A percentile compares a stretch with the other conserved stretches of the same genome.
These are phyloP conservation scores for Gillenia trifoliata DNA, from an alignment of 306 rosid genomes.

Conservation along the genomic window DNA sequence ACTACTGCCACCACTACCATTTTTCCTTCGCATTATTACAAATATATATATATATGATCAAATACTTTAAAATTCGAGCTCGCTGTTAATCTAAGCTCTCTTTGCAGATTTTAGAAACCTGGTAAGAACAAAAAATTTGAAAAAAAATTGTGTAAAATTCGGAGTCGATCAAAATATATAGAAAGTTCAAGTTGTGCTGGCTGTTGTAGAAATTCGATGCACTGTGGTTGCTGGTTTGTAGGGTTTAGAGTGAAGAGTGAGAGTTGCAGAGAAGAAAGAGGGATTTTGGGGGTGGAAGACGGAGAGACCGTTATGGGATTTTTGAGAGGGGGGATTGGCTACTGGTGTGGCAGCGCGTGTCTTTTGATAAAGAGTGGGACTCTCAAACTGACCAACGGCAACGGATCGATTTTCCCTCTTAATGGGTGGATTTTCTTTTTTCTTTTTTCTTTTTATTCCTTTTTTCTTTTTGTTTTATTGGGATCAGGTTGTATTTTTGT, in stretches of 20 bases:
- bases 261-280: neutral
- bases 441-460: too few species aligned
- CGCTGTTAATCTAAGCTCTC: too few species aligned
- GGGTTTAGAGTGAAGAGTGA: neutral
- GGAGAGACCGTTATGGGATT: conserved; percentile 9
- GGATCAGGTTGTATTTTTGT: too few species aligned
- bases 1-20: neutral
- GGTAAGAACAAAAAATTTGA: neutral
- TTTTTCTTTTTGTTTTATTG: too few species aligned
- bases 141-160: neutral
- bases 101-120: neutral
- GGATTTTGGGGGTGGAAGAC: neutral
- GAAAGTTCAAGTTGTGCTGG: neutral
- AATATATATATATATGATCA: neutral
- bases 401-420: too few species aligned
- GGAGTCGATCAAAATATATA: neutral
- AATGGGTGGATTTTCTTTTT: too few species aligned
- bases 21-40: neutral
- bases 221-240: neutral
- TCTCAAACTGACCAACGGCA: neutral
- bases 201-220: neutral
- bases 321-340: neutral
- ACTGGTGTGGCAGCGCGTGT: neutral
- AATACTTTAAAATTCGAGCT: neutral
- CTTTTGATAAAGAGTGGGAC: neutral